Conservation (phyloP, 108 stramenopile genomes). For the Cyclotella cryptica region DNA sequence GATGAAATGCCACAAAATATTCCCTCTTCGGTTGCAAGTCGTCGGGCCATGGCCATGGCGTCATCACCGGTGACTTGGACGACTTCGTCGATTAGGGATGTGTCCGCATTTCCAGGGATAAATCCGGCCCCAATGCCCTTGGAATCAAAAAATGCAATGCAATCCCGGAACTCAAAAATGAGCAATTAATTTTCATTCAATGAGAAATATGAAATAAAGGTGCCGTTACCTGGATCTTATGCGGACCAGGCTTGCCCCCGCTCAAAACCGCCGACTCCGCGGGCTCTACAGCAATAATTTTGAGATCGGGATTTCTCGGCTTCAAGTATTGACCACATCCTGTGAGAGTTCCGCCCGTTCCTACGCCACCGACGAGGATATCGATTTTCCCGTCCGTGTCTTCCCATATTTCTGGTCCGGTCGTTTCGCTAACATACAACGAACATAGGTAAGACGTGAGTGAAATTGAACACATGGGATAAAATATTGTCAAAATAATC, state of each 20-base stretch:
- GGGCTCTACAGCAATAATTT: constrained; percentile 83
- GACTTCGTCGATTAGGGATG: constrained; percentile 72
- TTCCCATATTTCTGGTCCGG: constrained; percentile 84
- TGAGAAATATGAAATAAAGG: too few species aligned
- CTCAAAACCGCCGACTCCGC: constrained; percentile 70
- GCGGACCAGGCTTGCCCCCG: constrained; percentile 83
- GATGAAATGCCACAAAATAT: constrained; percentile 79
- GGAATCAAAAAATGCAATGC: not conserved
- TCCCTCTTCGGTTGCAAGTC: constrained; percentile 72
- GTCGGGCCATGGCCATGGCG: constrained; percentile 71
- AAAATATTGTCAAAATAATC: not conserved
- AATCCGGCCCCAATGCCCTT: constrained; percentile 89
- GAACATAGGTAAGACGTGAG: not conserved
- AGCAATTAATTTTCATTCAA: too few species aligned
- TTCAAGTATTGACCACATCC: constrained; percentile 80
- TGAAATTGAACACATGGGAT: not conserved
- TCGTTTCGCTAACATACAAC: constrained; percentile 55
- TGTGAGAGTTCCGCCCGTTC: constrained; percentile 87
- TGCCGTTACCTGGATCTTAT: constrained; percentile 75
- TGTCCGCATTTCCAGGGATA: constrained; percentile 89
- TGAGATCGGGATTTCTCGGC: constrained; percentile 69
- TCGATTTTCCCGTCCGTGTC: constrained; percentile 85
- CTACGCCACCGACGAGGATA: constrained; percentile 86
- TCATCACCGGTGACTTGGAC: constrained; percentile 65
- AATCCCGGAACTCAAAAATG: not conserved